phyloP scores from a whole-genome alignment of 345 rosid genomes.

The Zanthoxylum bungeanum region DNA sequence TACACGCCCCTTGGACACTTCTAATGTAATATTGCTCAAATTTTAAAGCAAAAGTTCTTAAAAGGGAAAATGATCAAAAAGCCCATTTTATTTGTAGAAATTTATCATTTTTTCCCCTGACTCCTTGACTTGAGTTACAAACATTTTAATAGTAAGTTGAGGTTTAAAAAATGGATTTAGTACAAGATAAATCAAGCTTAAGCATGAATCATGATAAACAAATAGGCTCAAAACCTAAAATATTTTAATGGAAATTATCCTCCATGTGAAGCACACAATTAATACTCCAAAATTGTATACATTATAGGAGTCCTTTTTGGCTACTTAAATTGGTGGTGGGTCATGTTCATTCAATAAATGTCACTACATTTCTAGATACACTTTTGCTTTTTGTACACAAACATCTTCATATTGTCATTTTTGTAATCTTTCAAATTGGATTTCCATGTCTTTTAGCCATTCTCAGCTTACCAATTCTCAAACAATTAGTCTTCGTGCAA shows the following conservation, averaged over 20 bases:
- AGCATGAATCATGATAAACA: neutral
- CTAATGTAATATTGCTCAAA: no score
- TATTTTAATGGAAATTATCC: neutral
- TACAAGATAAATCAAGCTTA: neutral
- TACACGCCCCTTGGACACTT: no score
- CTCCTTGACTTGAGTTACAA: no score
- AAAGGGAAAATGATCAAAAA: no score
- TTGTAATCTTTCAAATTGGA: constrained; percentile 13
- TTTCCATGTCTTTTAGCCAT: constrained; percentile 13
- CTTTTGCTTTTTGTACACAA: constrained; percentile 8
- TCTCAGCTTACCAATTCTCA: neutral
- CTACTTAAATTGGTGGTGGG: constrained; percentile 12
- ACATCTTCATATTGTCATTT: neutral
- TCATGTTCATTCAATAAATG: neutral
- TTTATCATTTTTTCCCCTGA: no score
- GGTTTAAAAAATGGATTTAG: no score
- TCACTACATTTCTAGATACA: neutral
- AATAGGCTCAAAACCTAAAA: neutral
- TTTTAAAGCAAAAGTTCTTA: no score
- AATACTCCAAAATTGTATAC: constrained; percentile 15
- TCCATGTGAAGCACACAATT: constrained; percentile 3
- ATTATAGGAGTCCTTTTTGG: constrained; percentile 3
- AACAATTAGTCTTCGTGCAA: constrained; percentile 16
- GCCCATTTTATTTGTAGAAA: no score
- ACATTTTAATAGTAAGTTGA: no score